Percentiles rank a stretch among this genome's conserved stretches.
Evolutionary conservation across 2,329 filamentous ascomycete genomes (phyloP).

Genomic region (Lasiodiplodia citricola): DNA sequence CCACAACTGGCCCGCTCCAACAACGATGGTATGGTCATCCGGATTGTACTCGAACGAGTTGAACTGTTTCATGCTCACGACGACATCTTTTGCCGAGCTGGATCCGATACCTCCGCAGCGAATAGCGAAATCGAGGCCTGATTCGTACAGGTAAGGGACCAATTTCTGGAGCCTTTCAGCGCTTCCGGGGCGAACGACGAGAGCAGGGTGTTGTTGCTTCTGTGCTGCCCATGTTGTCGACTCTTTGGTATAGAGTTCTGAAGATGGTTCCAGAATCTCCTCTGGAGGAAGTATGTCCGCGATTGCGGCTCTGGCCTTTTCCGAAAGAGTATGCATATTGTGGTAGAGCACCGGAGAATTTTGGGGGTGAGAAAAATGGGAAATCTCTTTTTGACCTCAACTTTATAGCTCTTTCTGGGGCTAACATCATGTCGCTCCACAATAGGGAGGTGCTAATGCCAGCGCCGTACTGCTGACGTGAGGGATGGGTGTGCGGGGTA

Average conservation of each 20-base stretch:
- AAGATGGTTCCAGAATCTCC: slow-evolving; percentile 35
- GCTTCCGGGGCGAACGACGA: slow-evolving; percentile 42
- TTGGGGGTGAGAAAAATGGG: background rate
- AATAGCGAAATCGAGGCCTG: slow-evolving; percentile 45
- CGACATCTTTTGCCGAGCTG: slow-evolving; percentile 44
- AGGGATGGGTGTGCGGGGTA: background rate
- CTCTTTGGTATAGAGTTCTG: slow-evolving; percentile 32
- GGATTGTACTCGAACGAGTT: slow-evolving; percentile 44
- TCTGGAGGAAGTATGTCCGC: slow-evolving; percentile 28
- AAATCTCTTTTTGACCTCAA: background rate
- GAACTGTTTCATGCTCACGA: slow-evolving; percentile 47
- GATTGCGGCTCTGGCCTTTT: slow-evolving; percentile 24
- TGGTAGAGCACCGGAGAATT: background rate
- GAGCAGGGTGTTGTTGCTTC: slow-evolving; percentile 39
- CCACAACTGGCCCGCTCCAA: slow-evolving; percentile 48
- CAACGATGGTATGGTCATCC: slow-evolving; percentile 36
- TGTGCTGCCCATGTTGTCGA: slow-evolving; percentile 41
- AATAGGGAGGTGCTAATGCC: background rate
- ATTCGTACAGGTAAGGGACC: slow-evolving; percentile 41
- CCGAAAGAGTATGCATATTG: background rate
- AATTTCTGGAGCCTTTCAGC: slow-evolving; percentile 38
- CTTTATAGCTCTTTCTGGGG: background rate
- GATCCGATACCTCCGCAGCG: slow-evolving; percentile 45
- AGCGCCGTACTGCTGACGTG: background rate
- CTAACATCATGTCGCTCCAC: background rate